Evolutionary conservation across 306 rosid genomes (phyloP), one percentile per base, ranked within the genome.

Genomic region (Ceratonia siliqua): DNA sequence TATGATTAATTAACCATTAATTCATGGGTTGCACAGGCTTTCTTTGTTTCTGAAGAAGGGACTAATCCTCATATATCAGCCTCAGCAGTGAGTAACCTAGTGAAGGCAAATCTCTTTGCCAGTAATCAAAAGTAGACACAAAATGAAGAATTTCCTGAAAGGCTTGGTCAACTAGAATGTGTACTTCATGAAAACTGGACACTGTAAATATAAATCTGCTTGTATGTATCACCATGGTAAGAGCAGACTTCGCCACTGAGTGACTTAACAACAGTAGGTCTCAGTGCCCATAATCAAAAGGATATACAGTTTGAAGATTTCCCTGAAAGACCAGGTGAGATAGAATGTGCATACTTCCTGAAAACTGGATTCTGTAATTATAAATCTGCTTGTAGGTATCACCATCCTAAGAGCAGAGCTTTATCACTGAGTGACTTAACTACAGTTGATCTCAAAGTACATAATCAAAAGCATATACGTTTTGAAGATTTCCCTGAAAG

Each of bases 211-310:
- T 61, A 17, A 2, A 9, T 32, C 45, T 35, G 45, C 43, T 61
- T 61, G 67, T 35, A 61, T 15, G 45, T 61, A 32, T 61, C 67
- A 30, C 41, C 64, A 61, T 61, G 45, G 25, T n/a, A n/a, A 61
- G 67, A 61, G 8, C 7, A 32, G 67, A 35, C 65, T 58, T 35
- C 22, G 1, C 18, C 3, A 0, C 8, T 18, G 17, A 61, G 46
- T 61, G 67, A 61, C 25, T 22, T 21, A 10, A 18, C 25, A 52
- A 52, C 58, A 52, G 15, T 8, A 6, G 58, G 21, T 52, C 14
- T 49, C 25, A 6, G 8, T 49, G 3, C n/a, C 17, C 8, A 18
- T 17, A 28, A 28, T 49, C 24, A 17, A 49, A 49, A 49, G 24
- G 24, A 49, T 5, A 49, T 49, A 49, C 24, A 11, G 15, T 10